phyloP scores from a whole-genome alignment of 495 filamentous ascomycete species.

The Talaromyces wortmannii region DNA sequence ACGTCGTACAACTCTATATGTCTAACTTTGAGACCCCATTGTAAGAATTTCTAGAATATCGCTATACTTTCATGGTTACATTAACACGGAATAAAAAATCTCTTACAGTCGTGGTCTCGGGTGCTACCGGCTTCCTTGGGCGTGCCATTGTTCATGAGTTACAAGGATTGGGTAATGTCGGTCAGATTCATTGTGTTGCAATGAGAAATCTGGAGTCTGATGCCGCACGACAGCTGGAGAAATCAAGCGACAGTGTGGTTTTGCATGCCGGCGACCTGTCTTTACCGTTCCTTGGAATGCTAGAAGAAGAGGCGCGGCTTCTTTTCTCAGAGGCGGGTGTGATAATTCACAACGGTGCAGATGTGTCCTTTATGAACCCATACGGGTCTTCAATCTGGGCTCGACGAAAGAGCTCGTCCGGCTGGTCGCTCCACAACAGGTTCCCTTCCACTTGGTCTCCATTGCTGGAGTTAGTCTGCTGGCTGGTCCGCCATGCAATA shows the following conservation, averaged over 20 bases:
- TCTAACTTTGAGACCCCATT: too few relatives aligned
- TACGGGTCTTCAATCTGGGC: constrained; percentile 38
- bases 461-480: constrained; percentile 6
- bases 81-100: too few relatives aligned
- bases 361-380: constrained; percentile 39
- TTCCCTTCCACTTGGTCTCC: constrained; percentile 48
- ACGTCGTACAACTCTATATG: too few relatives aligned
- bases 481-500: neutral
- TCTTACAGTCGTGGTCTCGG: constrained; percentile 20
- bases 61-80: too few relatives aligned
- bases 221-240: neutral
- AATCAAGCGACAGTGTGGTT: constrained; percentile 17
- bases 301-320: constrained; percentile 6
- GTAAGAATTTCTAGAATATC: too few relatives aligned
- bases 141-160: constrained; percentile 17
- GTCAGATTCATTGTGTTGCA: constrained; percentile 23
- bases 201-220: constrained; percentile 6
- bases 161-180: constrained; percentile 11
- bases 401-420: constrained; percentile 35
- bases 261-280: constrained; percentile 31
- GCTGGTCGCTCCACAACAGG: constrained; percentile 13
- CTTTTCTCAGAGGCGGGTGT: constrained; percentile 27
- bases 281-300: constrained; percentile 26
- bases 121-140: constrained; percentile 29
- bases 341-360: constrained; percentile 48